Base-by-base conservation (phyloP, 257 asterid genomes). In the Catharanthus roseus region DNA sequence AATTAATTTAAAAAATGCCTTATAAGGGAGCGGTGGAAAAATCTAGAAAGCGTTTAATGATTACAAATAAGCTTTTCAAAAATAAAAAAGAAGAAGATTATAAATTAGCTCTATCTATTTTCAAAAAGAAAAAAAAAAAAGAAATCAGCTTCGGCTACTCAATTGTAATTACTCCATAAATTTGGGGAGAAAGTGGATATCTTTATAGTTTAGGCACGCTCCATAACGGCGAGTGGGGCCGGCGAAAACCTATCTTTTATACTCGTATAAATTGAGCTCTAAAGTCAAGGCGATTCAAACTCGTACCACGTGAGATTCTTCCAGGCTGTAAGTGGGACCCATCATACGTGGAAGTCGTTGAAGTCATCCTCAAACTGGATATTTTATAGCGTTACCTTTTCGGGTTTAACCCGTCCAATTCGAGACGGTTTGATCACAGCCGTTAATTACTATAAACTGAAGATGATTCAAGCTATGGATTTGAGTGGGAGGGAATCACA, bases 221-320 rank as follows among this genome's bases (percentile, higher is more conserved):
- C 62, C 74, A 21, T 24, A 44, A 58, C 76, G 77, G 85, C 81
- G 84, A 74, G 79, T 80, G 73, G 85, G 78, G 53, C 77, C 41
- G 78, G 53, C 77, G 34, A 18, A 58, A 8, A 31, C 21, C 19
- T 6, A 16, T 54, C 41, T 38, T 18, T n/a, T n/a, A n/a, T n/a
- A n/a, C n/a, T n/a, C n/a, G n/a, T 38, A 38, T 38, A 38, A 42
- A 57, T 29, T 66, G 28, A 1, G 16, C 6, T 38, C 60, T 11
- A n/a, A 75, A 85, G 89, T 82, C 89, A 85, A 85, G 75, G 55
- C 54, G 75, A 81, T 73, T 77, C 74, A 72, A 78, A 74, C 78
- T 77, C 77, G 82, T 74, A 71, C 74, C 85, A 82, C 91, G 89
- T 86, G 87, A 86, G 86, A 82, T 80, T 86, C 86, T 70, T 75